Evolutionary conservation across 805 yeast species (phyloP).

Genomic region (Saturnispora zaruensis): DNA sequence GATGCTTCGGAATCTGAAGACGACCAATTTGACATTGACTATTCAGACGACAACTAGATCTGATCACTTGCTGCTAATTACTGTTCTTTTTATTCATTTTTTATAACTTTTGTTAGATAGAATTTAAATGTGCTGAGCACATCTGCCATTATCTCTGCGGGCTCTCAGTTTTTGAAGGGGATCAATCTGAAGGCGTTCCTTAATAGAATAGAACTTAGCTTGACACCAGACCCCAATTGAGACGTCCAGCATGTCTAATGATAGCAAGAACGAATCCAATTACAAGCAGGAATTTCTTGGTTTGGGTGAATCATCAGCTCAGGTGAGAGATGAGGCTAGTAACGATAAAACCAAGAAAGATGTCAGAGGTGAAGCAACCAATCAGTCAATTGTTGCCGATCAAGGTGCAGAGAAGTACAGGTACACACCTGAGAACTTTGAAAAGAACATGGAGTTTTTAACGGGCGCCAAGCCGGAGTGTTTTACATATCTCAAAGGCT

Average conservation of each 20-base stretch:
- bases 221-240: neutral
- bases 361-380: conserved; percentile 7
- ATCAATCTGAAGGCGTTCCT: neutral
- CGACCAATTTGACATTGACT: conserved; percentile 28
- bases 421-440: conserved; percentile 9
- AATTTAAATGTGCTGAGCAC: conserved; percentile 7
- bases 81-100: neutral
- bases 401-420: neutral
- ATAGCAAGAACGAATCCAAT: neutral
- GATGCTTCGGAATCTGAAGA: conserved; percentile 10
- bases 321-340: neutral
- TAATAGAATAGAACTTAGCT: neutral
- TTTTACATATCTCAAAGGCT: conserved; percentile 26
- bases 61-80: neutral
- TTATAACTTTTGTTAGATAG: neutral
- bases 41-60: conserved; percentile 18
- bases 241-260: neutral
- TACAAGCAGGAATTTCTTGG: neutral
- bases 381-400: conserved; percentile 15
- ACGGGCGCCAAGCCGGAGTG: conserved; percentile 26
- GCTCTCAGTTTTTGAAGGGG: neutral
- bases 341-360: conserved; percentile 13
- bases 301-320: neutral
- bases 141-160: neutral
- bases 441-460: conserved; percentile 15